Conservation (phyloP, 1,284 basidiomycete genomes). For the Sanguinoderma infundibulare region DNA sequence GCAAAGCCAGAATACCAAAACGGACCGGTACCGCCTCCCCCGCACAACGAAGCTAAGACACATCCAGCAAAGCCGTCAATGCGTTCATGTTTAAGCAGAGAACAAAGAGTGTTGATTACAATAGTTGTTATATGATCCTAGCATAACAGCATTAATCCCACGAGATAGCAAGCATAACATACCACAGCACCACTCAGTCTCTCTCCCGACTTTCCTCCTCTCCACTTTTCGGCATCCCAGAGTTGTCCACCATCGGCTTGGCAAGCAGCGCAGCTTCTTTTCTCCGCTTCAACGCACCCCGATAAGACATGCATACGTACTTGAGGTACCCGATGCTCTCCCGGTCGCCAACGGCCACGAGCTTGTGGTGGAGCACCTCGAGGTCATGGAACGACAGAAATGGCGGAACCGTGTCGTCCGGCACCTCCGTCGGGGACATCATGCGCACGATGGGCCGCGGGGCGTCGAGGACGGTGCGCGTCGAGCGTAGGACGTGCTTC, state of each 20-base stretch:
- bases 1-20: background rate
- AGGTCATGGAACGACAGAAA: slow-evolving; percentile 67
- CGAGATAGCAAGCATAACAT: background rate
- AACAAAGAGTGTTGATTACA: background rate
- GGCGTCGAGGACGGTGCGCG: slow-evolving; percentile 54
- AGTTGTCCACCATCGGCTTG: slow-evolving; percentile 6
- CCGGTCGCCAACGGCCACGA: slow-evolving; percentile 48
- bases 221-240: background rate
- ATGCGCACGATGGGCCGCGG: slow-evolving; percentile 69
- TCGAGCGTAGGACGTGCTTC: slow-evolving; percentile 54
- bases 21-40: too few relatives aligned
- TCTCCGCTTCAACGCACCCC: slow-evolving; percentile 62
- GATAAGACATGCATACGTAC: slow-evolving; percentile 70
- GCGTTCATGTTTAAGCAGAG: background rate
- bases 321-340: slow-evolving; percentile 62
- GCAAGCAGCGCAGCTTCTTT: slow-evolving; percentile 45
- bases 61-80: background rate
- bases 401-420: slow-evolving; percentile 73
- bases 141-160: background rate
- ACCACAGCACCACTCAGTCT: background rate
- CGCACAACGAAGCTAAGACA: too few relatives aligned
- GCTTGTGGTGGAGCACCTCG: slow-evolving; percentile 66
- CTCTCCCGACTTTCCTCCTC: background rate
- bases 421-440: slow-evolving; percentile 52
- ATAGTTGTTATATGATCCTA: background rate